phyloP scores from a whole-genome alignment of 1,284 basidiomycete species.

The Moniliophthora roreri region DNA sequence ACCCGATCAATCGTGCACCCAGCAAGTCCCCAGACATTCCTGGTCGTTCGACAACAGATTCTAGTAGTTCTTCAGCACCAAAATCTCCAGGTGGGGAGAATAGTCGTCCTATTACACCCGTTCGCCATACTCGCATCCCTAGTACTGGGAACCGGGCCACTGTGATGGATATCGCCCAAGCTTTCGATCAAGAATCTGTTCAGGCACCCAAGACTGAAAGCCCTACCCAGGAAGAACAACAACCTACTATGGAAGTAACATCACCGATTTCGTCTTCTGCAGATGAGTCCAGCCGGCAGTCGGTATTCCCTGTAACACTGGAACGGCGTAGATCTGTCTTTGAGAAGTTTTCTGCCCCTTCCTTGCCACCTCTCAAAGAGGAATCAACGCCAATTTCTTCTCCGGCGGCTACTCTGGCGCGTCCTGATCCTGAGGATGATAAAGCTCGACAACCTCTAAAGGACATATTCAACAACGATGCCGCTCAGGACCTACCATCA shows the following conservation, averaged over 20 bases:
- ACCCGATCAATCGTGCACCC: constrained; percentile 18
- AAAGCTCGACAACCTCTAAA: background rate
- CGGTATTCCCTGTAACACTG: constrained; percentile 9
- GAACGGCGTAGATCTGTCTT: constrained; percentile 67
- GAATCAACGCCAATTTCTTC: constrained; percentile 61
- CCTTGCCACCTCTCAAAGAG: constrained; percentile 65
- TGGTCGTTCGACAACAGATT: background rate
- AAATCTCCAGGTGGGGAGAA: background rate
- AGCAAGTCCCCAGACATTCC: constrained; percentile 11
- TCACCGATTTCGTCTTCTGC: constrained; percentile 5
- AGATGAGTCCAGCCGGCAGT: constrained; percentile 10
- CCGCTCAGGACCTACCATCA: background rate
- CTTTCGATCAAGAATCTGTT: constrained; percentile 37
- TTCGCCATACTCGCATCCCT: constrained; percentile 53
- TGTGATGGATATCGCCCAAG: constrained; percentile 76
- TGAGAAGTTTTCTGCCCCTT: constrained; percentile 62
- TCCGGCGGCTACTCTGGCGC: constrained; percentile 53
- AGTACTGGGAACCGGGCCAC: constrained; percentile 68
- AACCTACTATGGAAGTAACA: constrained; percentile 13
- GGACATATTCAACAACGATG: background rate
- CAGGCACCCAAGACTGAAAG: background rate
- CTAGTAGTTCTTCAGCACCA: constrained; percentile 8
- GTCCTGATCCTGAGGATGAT: constrained; percentile 20
- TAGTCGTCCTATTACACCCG: constrained; percentile 21
- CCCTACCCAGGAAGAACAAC: background rate